Percentiles rank a stretch among this genome's conserved stretches.
Evolutionary conservation across 1,139 yeast species (phyloP).

Genomic region (Hansenula anomala): DNA sequence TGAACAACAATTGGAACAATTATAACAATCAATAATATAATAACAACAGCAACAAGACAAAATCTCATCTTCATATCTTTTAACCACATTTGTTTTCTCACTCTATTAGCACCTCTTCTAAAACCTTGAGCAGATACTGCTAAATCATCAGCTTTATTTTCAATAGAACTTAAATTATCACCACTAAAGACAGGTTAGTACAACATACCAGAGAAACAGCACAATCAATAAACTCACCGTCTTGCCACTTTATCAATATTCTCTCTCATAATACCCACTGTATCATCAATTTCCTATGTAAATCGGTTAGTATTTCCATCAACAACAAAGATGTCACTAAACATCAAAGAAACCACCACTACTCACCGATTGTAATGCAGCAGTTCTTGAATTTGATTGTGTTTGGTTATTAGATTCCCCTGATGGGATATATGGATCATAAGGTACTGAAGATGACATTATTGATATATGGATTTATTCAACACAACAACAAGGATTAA

Average conservation of each 20-base stretch:
- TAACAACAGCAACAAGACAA: slow-evolving; percentile 77
- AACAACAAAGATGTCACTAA: no score
- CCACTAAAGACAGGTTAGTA: slow-evolving; percentile 46
- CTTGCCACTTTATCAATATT: slow-evolving; percentile 95
- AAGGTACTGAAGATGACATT: slow-evolving; percentile 82
- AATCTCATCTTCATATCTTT: slow-evolving; percentile 96
- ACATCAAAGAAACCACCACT: slow-evolving; percentile 4
- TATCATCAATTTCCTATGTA: slow-evolving; percentile 89
- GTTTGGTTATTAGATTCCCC: slow-evolving; percentile 35
- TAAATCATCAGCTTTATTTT: slow-evolving; percentile 89
- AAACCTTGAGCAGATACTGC: slow-evolving; percentile 94
- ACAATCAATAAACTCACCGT: slow-evolving; percentile 27
- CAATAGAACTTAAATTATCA: slow-evolving; percentile 87
- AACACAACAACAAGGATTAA: no score
- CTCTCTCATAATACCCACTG: slow-evolving; percentile 97
- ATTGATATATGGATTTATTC: no score
- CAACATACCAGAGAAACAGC: no score
- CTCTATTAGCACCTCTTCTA: slow-evolving; percentile 95
- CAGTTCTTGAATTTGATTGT: slow-evolving; percentile 60
- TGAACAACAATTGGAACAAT: slow-evolving; percentile 94
- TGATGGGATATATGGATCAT: slow-evolving; percentile 84
- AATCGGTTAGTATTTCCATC: no score
- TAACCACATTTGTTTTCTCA: slow-evolving; percentile 99
- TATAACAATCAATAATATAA: slow-evolving; percentile 80
- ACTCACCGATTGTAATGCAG: slow-evolving; percentile 81